These are phyloP conservation scores for Euphorbia celastroides DNA, from an alignment of 441 rosid genomes.

Conservation along the genomic window DNA sequence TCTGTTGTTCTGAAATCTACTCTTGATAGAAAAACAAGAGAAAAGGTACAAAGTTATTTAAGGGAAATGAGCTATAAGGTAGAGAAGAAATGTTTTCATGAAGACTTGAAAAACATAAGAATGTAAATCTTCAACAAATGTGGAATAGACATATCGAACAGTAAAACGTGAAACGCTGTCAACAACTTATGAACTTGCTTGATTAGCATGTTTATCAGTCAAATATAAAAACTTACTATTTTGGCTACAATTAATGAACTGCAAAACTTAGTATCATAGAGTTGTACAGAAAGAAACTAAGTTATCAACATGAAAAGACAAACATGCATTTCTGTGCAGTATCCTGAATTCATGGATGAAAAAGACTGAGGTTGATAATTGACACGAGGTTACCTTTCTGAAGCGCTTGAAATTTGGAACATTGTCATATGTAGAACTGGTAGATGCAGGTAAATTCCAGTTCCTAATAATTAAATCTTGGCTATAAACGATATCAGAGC, in stretches of 20 bases:
- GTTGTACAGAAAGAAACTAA: neutral
- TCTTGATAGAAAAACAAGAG: neutral
- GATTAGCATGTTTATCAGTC: neutral
- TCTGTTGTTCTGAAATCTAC: neutral
- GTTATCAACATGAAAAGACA: neutral
- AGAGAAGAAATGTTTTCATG: neutral
- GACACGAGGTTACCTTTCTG: slow-evolving; percentile 55
- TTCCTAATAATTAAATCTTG: slow-evolving; percentile 57
- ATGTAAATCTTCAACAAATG: neutral
- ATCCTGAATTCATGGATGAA: neutral
- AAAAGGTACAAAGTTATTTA: neutral
- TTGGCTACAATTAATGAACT: neutral
- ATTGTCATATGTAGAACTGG: slow-evolving; percentile 25
- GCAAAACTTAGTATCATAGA: neutral
- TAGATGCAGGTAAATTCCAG: slow-evolving; percentile 24
- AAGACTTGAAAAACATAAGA: neutral
- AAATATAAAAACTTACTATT: neutral
- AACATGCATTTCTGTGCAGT: neutral
- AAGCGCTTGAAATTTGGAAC: slow-evolving; percentile 68
- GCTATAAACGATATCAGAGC: slow-evolving; percentile 61
- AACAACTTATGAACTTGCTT: neutral
- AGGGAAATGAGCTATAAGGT: neutral
- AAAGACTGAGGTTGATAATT: neutral
- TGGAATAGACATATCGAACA: neutral
- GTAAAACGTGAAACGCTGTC: neutral